Conservation (phyloP, 345 rosid genomes). For the Populus euphratica region DNA sequence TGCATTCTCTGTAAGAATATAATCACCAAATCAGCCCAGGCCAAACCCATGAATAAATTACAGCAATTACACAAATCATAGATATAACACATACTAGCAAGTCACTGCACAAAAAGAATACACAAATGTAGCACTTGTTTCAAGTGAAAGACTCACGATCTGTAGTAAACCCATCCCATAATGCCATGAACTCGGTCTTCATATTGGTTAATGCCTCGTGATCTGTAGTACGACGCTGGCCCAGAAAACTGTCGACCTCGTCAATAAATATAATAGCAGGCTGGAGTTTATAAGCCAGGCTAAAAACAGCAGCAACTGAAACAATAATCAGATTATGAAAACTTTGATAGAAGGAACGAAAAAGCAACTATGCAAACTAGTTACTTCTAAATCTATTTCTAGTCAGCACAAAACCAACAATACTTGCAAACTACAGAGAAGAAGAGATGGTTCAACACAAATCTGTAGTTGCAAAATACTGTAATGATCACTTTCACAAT, state of each 20-base stretch:
- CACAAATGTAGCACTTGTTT: background rate
- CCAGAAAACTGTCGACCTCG: conserved; percentile 94
- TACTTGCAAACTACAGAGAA: background rate
- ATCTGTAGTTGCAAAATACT: background rate
- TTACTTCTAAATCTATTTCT: background rate
- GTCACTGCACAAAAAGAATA: background rate
- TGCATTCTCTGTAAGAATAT: conserved; percentile 58
- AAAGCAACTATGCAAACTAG: conserved; percentile 1
- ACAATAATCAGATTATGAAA: background rate
- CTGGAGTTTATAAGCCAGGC: conserved; percentile 90
- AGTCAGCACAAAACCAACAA: background rate
- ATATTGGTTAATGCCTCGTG: conserved; percentile 87
- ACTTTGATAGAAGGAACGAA: background rate
- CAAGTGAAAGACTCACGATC: conserved; percentile 63
- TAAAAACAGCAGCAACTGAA: conserved; percentile 94
- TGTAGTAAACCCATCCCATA: conserved; percentile 98
- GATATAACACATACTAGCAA: background rate
- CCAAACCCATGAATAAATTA: background rate
- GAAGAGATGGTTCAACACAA: background rate
- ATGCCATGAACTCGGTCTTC: conserved; percentile 99
- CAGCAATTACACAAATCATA: background rate
- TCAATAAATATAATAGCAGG: conserved; percentile 97
- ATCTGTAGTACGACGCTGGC: conserved; percentile 86
- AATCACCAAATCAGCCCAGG: conserved; percentile 9
- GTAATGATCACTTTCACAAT: background rate